Percentiles rank a stretch among this genome's conserved stretches.
These are phyloP conservation scores for Bruguiera parviflora DNA, from an alignment of 345 rosid species.

Conservation along the genomic window DNA sequence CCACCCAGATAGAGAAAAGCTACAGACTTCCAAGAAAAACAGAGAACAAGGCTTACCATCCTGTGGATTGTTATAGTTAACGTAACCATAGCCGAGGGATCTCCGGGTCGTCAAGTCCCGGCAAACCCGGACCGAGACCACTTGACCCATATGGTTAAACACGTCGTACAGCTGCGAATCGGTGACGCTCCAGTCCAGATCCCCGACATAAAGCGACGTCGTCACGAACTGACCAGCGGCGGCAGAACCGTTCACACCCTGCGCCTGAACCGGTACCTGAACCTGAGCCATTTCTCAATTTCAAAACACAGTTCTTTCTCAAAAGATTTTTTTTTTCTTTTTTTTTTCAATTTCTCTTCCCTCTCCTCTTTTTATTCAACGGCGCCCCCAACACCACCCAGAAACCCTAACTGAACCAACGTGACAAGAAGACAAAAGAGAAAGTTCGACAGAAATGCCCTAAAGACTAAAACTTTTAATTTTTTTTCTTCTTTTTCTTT, in stretches of 20 bases:
- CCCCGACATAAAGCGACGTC: constrained; percentile 90
- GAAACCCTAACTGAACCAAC: neutral
- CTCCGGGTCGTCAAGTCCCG: constrained; percentile 68
- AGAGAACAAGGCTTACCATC: constrained; percentile 50
- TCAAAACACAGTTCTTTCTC: no score
- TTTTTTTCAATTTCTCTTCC: constrained; percentile 2
- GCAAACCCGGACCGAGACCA: constrained; percentile 79
- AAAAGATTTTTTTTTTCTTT: no score
- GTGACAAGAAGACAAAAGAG: neutral
- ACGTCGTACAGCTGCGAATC: constrained; percentile 83
- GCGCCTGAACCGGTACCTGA: constrained; percentile 10
- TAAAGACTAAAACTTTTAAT: neutral
- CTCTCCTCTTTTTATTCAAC: constrained; percentile 11
- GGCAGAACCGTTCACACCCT: constrained; percentile 1
- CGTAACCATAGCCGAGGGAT: constrained; percentile 91
- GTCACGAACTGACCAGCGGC: constrained; percentile 26
- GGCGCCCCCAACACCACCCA: neutral
- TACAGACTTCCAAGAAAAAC: neutral
- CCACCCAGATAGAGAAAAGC: neutral
- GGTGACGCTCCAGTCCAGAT: constrained; percentile 70
- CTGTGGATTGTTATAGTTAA: constrained; percentile 62
- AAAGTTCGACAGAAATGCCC: neutral
- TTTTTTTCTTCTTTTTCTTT: neutral
- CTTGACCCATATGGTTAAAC: constrained; percentile 76
- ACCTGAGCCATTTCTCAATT: constrained; percentile 5